Percentiles rank a stretch among this genome's conserved stretches.
These are phyloP conservation scores for Salix arbutifolia DNA, from an alignment of 345 rosid genomes.

Conservation along the genomic window DNA sequence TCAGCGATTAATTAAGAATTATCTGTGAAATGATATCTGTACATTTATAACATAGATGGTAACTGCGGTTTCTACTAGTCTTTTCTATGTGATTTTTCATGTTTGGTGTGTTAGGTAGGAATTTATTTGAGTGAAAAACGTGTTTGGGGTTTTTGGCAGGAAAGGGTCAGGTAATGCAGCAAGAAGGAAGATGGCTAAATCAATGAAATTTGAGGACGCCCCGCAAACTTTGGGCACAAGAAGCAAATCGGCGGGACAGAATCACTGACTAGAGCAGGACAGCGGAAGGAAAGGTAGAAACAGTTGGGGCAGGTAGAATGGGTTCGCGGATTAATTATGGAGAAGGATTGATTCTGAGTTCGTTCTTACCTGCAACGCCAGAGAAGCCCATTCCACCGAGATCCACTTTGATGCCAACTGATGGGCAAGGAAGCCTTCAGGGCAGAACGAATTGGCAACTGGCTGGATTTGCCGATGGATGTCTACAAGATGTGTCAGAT, in stretches of 20 bases:
- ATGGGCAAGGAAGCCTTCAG: slow-evolving; percentile 18
- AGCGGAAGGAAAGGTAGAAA: neutral
- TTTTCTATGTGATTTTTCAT: slow-evolving; percentile 1
- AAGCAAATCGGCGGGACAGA: neutral
- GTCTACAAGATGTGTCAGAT: slow-evolving; percentile 14
- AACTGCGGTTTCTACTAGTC: slow-evolving; percentile 3
- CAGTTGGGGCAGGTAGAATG: slow-evolving; percentile 1
- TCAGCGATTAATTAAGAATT: slow-evolving; percentile 25
- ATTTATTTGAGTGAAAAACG: slow-evolving; percentile 12
- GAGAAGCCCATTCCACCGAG: slow-evolving; percentile 28
- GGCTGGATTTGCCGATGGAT: slow-evolving; percentile 23
- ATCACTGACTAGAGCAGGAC: neutral
- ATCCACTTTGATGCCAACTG: slow-evolving; percentile 22
- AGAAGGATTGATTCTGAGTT: slow-evolving; percentile 29
- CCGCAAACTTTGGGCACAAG: neutral
- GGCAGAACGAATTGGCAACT: slow-evolving; percentile 31
- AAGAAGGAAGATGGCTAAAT: neutral
- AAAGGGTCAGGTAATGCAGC: slow-evolving; percentile 21
- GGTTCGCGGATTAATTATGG: slow-evolving; percentile 30
- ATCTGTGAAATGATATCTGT: slow-evolving; percentile 22
- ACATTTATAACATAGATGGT: slow-evolving; percentile 33
- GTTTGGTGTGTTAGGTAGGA: slow-evolving; percentile 8
- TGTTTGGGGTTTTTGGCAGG: slow-evolving; percentile 15
- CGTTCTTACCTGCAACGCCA: slow-evolving; percentile 50
- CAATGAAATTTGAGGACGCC: neutral